Evolutionary conservation across 805 yeast species (phyloP).

Genomic region (Lipomyces starkeyi): DNA sequence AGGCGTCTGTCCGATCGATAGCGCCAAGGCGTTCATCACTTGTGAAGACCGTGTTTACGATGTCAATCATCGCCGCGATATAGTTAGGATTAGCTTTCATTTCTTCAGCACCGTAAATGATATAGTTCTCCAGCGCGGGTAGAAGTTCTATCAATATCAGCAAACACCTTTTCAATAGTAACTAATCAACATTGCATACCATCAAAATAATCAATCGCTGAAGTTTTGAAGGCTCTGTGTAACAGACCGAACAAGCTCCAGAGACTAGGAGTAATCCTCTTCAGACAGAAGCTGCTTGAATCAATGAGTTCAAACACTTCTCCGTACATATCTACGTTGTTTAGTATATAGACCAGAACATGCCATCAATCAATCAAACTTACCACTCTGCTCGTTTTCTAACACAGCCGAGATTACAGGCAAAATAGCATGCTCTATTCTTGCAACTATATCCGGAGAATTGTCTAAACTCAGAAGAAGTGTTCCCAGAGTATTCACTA

Average conservation of each 20-base stretch:
- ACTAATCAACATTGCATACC: background rate
- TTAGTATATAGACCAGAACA: background rate
- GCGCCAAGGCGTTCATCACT: conserved; percentile 57
- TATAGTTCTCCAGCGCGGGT: conserved; percentile 74
- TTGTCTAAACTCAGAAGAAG: conserved; percentile 82
- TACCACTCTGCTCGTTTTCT: conserved; percentile 59
- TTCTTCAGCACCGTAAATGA: conserved; percentile 63
- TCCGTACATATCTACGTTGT: conserved; percentile 62
- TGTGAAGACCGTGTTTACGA: conserved; percentile 50
- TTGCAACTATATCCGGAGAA: conserved; percentile 66
- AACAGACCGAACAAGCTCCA: conserved; percentile 73
- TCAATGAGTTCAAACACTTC: conserved; percentile 80
- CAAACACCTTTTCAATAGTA: background rate
- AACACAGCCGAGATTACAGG: conserved; percentile 76
- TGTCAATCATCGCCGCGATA: conserved; percentile 56
- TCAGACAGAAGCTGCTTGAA: conserved; percentile 65
- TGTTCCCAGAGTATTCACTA: conserved; percentile 80
- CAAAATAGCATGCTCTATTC: conserved; percentile 67
- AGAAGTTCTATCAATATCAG: conserved; percentile 55
- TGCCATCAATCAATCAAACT: background rate
- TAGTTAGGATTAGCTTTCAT: conserved; percentile 56
- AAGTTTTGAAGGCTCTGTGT: conserved; percentile 48
- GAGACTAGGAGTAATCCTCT: conserved; percentile 67
- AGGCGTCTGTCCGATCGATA: conserved; percentile 62
- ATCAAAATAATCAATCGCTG: conserved; percentile 68